Percentiles rank a stretch among this genome's conserved stretches.
Conservation (phyloP, 805 yeast genomes). For the Suhomyces faveliae region DNA sequence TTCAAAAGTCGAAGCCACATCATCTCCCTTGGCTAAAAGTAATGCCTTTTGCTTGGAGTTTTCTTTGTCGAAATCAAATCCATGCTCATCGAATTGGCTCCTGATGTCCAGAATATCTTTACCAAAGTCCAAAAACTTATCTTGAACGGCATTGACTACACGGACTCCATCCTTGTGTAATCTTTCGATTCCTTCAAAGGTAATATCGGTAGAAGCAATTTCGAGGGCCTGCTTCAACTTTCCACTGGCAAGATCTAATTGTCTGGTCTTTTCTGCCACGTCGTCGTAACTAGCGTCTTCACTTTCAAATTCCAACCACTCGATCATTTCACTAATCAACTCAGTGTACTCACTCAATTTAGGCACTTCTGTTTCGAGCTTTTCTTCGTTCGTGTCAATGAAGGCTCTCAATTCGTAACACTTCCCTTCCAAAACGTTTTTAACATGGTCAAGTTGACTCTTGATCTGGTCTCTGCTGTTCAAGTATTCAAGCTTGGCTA, state of each 20-base stretch:
- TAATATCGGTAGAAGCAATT: slow-evolving; percentile 47
- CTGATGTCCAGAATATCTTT: slow-evolving; percentile 44
- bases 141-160: slow-evolving; percentile 43
- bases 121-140: slow-evolving; percentile 43
- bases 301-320: slow-evolving; percentile 78
- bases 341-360: slow-evolving; percentile 24
- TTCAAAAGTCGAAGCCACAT: slow-evolving; percentile 27
- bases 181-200: slow-evolving; percentile 42
- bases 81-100: slow-evolving; percentile 42
- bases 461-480: slow-evolving; percentile 57
- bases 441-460: slow-evolving; percentile 51
- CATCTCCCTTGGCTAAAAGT: slow-evolving; percentile 13
- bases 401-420: slow-evolving; percentile 66
- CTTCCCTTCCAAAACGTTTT: slow-evolving; percentile 70
- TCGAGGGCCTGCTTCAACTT: slow-evolving; percentile 35
- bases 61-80: slow-evolving; percentile 53
- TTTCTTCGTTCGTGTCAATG: slow-evolving; percentile 53
- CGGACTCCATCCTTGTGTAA: slow-evolving; percentile 44
- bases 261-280: slow-evolving; percentile 23
- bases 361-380: slow-evolving; percentile 38
- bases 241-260: slow-evolving; percentile 16
- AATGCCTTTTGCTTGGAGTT: slow-evolving; percentile 41
- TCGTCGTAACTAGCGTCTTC: slow-evolving; percentile 44
- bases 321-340: slow-evolving; percentile 51
- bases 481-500: slow-evolving; percentile 49